Evolutionary conservation across 2,329 filamentous ascomycete species (phyloP).

Genomic region (Alternaria ventricosa): DNA sequence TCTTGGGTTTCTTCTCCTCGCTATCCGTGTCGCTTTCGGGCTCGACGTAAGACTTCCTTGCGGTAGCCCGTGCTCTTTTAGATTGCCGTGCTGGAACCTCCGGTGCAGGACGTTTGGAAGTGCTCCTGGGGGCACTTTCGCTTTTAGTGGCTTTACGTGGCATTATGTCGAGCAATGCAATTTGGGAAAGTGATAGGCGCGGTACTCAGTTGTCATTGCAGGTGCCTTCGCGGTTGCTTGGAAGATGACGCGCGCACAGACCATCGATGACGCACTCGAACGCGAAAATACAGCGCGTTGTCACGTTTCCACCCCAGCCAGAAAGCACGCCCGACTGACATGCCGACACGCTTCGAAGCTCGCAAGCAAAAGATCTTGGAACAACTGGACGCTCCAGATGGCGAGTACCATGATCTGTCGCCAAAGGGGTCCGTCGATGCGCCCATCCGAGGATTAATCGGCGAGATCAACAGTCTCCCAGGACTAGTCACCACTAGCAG

Average conservation of each 20-base stretch:
- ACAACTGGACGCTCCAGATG: slow-evolving; percentile 71
- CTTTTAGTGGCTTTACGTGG: slow-evolving; percentile 35
- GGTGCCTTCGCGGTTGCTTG: slow-evolving; percentile 13
- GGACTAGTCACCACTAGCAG: slow-evolving; percentile 92
- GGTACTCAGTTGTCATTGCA: slow-evolving; percentile 1
- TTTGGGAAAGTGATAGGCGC: background rate
- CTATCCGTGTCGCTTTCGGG: slow-evolving; percentile 33
- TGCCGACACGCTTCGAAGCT: slow-evolving; percentile 45
- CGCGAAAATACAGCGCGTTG: slow-evolving; percentile 28
- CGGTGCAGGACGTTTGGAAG: slow-evolving; percentile 45
- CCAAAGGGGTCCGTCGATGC: slow-evolving; percentile 88
- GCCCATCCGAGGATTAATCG: slow-evolving; percentile 77
- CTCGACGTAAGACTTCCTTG: slow-evolving; percentile 45
- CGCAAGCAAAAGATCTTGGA: slow-evolving; percentile 77
- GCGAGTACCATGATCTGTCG: slow-evolving; percentile 80
- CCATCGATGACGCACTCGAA: slow-evolving; percentile 30
- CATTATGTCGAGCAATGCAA: slow-evolving; percentile 26
- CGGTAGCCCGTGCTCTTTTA: slow-evolving; percentile 43
- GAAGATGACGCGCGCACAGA: slow-evolving; percentile 17
- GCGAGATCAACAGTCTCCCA: slow-evolving; percentile 74
- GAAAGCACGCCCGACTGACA: slow-evolving; percentile 12
- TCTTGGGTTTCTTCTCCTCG: slow-evolving; percentile 24
- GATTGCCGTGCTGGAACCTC: slow-evolving; percentile 42
- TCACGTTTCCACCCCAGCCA: slow-evolving; percentile 21
- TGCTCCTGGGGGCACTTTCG: slow-evolving; percentile 28